Evolutionary conservation across 768 basidiomycete genomes (phyloP).

Genomic region (Leucosporidium scottii): DNA sequence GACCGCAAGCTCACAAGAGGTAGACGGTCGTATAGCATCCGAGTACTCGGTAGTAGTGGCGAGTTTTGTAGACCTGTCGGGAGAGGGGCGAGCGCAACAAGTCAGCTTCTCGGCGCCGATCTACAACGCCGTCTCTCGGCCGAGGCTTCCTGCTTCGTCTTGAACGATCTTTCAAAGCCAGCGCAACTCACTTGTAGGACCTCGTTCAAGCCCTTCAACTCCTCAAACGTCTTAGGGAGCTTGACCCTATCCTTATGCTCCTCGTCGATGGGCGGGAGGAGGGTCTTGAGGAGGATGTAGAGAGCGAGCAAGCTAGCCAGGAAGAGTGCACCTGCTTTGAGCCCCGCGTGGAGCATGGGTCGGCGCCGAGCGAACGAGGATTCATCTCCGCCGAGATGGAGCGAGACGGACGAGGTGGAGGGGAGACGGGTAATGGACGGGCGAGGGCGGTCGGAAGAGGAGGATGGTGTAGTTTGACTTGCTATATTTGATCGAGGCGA

Average conservation of each 20-base stretch:
- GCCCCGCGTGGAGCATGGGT: constrained; percentile 67
- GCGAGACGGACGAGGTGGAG: background rate
- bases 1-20: constrained; percentile 63
- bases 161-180: background rate
- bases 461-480: background rate
- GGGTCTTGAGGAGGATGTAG: constrained; percentile 68
- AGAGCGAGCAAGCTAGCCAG: constrained; percentile 61
- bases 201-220: constrained; percentile 73
- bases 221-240: constrained; percentile 78
- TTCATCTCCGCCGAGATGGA: constrained; percentile 11
- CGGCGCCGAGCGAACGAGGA: constrained; percentile 27
- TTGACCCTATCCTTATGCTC: constrained; percentile 67
- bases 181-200: constrained; percentile 55
- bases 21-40: constrained; percentile 83
- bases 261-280: constrained; percentile 44
- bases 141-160: background rate
- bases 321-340: constrained; percentile 79
- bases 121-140: background rate
- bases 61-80: constrained; percentile 67
- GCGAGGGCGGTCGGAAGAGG: background rate
- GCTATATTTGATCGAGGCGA: background rate
- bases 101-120: background rate
- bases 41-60: constrained; percentile 76
- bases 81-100: constrained; percentile 33
- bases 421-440: background rate